Evolutionary conservation across 2,329 filamentous ascomycete species (phyloP), one percentile per base, ranked within the genome.

Genomic region (Diaporthe sp.): DNA sequence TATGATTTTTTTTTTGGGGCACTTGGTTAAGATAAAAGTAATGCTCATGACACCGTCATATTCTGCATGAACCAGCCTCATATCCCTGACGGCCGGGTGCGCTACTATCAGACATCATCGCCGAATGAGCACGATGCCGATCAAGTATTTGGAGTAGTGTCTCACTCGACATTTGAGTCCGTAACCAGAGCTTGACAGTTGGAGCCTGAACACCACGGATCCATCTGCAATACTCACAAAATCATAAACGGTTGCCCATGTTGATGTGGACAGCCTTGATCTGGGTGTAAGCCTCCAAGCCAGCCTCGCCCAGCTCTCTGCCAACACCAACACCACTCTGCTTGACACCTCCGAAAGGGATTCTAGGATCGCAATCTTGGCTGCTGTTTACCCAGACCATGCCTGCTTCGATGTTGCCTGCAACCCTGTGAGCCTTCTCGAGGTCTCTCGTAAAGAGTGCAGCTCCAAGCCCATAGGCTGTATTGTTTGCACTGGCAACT

Each of bases 381-480:
- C 83, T 84, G 79, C 82, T 84, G 78, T 86, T 86, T 77, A 86
- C 83, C 85, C 85, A 86, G 59, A 86, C 85, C 84, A 85, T 85
- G 68, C 90, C 90, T 15, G 88, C 87, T 80, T 91, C 88, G 59
- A 91, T 87, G 69, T 88, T 89, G 73, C 86, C 86, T 42, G 87
- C 84, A 12, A 85, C 83, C 51, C 82, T 79, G 77, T 86, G 85
- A 25, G 84, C 84, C 77, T 81, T 81, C 55, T 81, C 84, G 71
- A 91, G 84, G 78, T 91, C 85, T 78, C 86, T 83, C 0, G 90
- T 91, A 77, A 92, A 92, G 4, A 92, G 81, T 0, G 90, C 87
- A 10, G 87, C 85, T 5, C 89, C 89, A 0, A 92, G 83, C 9
- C 90, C 90, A 77, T 92, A 91, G 0, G 84, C 86, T 1, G 86